These are phyloP conservation scores for Colletotrichum orchidophilum DNA, from an alignment of 2,329 filamentous ascomycete genomes.

Conservation along the genomic window DNA sequence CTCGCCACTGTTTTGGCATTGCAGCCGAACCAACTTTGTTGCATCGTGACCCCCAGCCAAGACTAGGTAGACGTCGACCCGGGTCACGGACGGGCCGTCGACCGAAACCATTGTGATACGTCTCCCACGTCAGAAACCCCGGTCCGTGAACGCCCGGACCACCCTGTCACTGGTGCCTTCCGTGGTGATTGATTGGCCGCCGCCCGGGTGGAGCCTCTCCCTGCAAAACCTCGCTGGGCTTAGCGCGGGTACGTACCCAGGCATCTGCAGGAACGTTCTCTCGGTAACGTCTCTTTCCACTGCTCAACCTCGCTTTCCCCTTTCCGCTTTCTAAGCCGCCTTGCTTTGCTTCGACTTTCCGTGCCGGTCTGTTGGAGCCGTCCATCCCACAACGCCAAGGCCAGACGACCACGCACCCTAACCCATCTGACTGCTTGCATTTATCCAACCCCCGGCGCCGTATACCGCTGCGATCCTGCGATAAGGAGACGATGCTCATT, in stretches of 20 bases:
- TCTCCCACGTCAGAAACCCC: conserved; percentile 33
- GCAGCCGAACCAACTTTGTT: conserved; percentile 28
- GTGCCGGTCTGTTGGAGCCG: conserved; percentile 8
- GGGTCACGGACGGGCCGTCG: conserved; percentile 34
- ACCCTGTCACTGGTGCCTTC: conserved; percentile 18
- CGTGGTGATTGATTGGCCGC: background rate
- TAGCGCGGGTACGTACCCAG: conserved; percentile 2
- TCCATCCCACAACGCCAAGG: conserved; percentile 25
- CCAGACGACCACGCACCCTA: conserved; percentile 22
- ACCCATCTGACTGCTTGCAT: conserved; percentile 5
- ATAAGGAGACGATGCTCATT: conserved; percentile 27
- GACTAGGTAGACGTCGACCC: conserved; percentile 8
- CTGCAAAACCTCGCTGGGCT: background rate
- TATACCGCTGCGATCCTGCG: background rate
- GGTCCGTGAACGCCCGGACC: conserved; percentile 16
- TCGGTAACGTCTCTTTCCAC: conserved; percentile 29
- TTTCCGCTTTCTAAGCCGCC: background rate
- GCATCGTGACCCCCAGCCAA: conserved; percentile 22
- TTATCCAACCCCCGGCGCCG: conserved; percentile 12
- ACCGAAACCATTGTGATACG: conserved; percentile 36
- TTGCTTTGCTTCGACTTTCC: conserved; percentile 9
- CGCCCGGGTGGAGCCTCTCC: background rate
- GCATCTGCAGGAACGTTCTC: conserved; percentile 28
- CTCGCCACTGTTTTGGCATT: conserved; percentile 31
- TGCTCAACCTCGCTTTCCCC: conserved; percentile 16